Conservation (phyloP, 2,329 filamentous ascomycete genomes). For the Sclerotinia subarctica region DNA sequence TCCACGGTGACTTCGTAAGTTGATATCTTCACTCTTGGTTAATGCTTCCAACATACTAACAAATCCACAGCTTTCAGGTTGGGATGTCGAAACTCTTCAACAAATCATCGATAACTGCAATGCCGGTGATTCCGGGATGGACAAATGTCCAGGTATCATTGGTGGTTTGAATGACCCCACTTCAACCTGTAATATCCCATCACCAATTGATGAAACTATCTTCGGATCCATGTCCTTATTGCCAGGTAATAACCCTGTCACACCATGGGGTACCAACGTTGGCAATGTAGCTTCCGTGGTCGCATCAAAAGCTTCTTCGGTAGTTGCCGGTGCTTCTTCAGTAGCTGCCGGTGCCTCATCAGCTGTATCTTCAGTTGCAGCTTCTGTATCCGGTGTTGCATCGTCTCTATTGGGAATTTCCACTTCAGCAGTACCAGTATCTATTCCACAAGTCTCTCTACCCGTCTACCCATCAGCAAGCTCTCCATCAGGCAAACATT, state of each 20-base stretch:
- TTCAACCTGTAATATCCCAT: constrained; percentile 49
- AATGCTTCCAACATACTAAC: constrained; percentile 8
- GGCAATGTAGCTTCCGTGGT: constrained; percentile 3
- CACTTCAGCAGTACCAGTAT: not conserved
- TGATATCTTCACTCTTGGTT: not conserved
- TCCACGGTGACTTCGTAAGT: constrained; percentile 69
- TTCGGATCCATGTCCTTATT: constrained; percentile 47
- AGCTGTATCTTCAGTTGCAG: not conserved
- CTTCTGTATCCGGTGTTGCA: not conserved
- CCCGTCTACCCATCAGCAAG: not conserved
- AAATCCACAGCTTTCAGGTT: constrained; percentile 69
- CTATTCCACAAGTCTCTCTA: not conserved
- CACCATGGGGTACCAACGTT: constrained; percentile 44
- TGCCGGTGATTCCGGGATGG: constrained; percentile 56
- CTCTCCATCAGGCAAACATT: not conserved
- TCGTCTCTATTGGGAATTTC: not conserved
- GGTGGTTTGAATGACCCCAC: constrained; percentile 49
- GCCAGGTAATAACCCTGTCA: constrained; percentile 55
- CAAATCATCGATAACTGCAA: constrained; percentile 70
- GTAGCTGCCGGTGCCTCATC: not conserved
- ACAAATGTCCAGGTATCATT: constrained; percentile 58
- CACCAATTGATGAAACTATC: constrained; percentile 47
- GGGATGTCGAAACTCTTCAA: constrained; percentile 68
- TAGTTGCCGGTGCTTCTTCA: not conserved
- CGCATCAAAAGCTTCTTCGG: no score